Evolutionary conservation across 192 early-diverging fungal genomes (phyloP).

Genomic region (Backusella morwellensis): DNA sequence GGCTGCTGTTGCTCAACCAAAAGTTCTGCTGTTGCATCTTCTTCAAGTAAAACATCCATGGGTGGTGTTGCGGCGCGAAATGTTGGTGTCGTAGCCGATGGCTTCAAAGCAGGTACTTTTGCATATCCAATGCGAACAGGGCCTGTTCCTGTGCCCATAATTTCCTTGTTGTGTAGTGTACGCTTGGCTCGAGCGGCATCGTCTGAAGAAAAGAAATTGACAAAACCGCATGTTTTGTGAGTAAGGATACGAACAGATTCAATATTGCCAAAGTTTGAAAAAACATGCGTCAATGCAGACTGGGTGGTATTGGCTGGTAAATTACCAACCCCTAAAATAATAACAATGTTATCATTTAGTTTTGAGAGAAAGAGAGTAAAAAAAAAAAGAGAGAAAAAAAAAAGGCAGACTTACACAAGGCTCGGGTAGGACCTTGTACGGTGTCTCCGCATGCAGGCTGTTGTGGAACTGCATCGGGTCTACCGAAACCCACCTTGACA

Average conservation of each 20-base stretch:
- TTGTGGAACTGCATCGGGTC: slow-evolving; percentile 52
- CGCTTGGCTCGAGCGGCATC: slow-evolving; percentile 89
- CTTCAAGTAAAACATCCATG: slow-evolving; percentile 13
- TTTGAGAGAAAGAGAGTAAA: neutral
- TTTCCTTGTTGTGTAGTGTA: slow-evolving; percentile 84
- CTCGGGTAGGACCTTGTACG: slow-evolving; percentile 60
- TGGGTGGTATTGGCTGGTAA: slow-evolving; percentile 79
- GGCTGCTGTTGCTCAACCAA: neutral
- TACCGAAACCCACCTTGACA: slow-evolving; percentile 79
- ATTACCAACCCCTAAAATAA: slow-evolving; percentile 84
- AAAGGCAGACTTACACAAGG: slow-evolving; percentile 64
- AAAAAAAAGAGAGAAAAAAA: neutral
- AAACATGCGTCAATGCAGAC: slow-evolving; percentile 68
- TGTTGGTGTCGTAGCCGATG: slow-evolving; percentile 36
- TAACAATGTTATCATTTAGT: neutral
- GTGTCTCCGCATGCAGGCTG: slow-evolving; percentile 4
- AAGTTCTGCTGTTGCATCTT: neutral
- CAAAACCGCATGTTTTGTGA: slow-evolving; percentile 97
- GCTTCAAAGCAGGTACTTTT: slow-evolving; percentile 74
- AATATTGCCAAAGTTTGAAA: slow-evolving; percentile 80
- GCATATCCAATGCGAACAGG: slow-evolving; percentile 94
- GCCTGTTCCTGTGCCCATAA: slow-evolving; percentile 66
- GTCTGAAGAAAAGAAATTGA: slow-evolving; percentile 90
- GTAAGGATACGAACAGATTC: slow-evolving; percentile 94
- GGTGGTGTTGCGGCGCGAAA: neutral